Evolutionary conservation across 1,284 basidiomycete species (phyloP), one percentile per base, ranked within the genome.

Genomic region (Laetiporus sulphureus): DNA sequence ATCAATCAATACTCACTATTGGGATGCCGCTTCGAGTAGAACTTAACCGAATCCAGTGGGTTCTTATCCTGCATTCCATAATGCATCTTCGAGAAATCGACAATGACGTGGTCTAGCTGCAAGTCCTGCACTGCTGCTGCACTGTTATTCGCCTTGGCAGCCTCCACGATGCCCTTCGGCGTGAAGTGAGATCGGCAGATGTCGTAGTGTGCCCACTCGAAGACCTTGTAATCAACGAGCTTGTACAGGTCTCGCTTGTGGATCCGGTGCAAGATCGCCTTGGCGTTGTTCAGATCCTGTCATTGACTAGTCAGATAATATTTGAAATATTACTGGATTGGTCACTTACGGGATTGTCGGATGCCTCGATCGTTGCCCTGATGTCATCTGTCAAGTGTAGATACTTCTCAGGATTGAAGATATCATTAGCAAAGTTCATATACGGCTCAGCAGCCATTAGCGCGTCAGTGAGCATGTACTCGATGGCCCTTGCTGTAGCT

Each of bases 391-490:
- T 86, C 1, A 90, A 67, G 47, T 71, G 62, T 2, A 87, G 54
- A 41, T 74, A 88, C 43, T 69, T 67, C 35, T 73, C 64, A 0
- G 84, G 77, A 23, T 79, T 56, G 31, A 68, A 59, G n/a, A 88
- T 71, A 2, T 67, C 63, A 1, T 70, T 57, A 0, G 81, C 73
- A 42, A 88, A 75, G 32, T 77, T 66, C 55, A 88, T 57, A 45
- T 70, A 46, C 0, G 75, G 72, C 31, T 90, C 81, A 0, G 87
- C 87, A 0, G 63, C 61, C 1, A 80, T 62, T 7, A 90, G 67
- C 0, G 72, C 83, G 50, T 90, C 87, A 3, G 86, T 68, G 18
- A 90, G 67, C 86, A 89, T 90, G 53, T 79, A 75, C 55, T 89
- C 87, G 40, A 90, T 79, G 0, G 83, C 77, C 49, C 74, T 81